Evolutionary conservation across 129 eudicot genomes (phyloP).

Genomic region (Artemisia tridentata): DNA sequence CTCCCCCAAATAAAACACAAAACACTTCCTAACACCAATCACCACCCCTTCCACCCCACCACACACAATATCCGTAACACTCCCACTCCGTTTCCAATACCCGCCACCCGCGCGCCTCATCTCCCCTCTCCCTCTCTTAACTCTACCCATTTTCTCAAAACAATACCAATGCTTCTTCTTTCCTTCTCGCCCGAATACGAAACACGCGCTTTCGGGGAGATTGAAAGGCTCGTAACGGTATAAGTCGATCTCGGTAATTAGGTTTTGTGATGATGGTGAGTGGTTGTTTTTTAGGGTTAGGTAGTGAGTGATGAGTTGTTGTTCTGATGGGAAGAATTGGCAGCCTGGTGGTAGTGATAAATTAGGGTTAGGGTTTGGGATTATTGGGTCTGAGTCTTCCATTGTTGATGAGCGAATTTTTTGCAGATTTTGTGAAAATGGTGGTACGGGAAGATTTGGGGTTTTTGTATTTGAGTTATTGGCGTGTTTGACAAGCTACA

Average conservation of each 20-base stretch:
- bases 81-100: conserved; percentile 48
- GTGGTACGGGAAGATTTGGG: not conserved
- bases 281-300: conserved; percentile 37
- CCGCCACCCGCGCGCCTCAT: conserved; percentile 45
- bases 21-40: conserved; percentile 50
- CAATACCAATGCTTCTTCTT: conserved; percentile 60
- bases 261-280: conserved; percentile 19
- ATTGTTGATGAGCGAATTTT: conserved; percentile 23
- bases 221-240: conserved; percentile 50
- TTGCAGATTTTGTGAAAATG: too few relatives aligned
- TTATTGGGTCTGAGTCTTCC: conserved; percentile 26
- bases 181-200: conserved; percentile 45
- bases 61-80: conserved; percentile 46
- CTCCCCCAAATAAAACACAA: conserved; percentile 19
- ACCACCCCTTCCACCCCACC: conserved; percentile 36
- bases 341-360: conserved; percentile 50
- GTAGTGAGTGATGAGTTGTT: conserved; percentile 50
- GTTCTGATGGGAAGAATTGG: conserved; percentile 59
- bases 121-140: conserved; percentile 26
- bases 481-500: too few relatives aligned
- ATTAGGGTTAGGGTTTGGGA: conserved; percentile 15
- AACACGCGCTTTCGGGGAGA: conserved; percentile 46
- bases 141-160: conserved; percentile 36
- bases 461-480: too few relatives aligned
- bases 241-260: conserved; percentile 45